Evolutionary conservation across 2,329 filamentous ascomycete species (phyloP).

Genomic region (Colletotrichum navitas): DNA sequence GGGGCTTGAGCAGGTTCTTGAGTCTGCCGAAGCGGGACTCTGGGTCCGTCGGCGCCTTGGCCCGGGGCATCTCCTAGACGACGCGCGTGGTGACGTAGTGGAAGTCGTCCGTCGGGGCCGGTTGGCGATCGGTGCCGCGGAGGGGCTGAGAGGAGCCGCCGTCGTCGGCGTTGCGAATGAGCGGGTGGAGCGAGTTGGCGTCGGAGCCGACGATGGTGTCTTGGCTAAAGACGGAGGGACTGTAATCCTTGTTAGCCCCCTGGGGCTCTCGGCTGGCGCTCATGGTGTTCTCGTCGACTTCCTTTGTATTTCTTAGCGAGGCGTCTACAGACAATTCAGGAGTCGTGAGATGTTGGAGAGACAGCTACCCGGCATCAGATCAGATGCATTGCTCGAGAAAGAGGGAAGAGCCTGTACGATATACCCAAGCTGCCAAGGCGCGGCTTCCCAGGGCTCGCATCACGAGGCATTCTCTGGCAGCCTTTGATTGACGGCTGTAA

Average conservation of each 20-base stretch:
- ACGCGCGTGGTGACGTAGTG: slow-evolving; percentile 33
- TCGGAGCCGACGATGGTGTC: slow-evolving; percentile 33
- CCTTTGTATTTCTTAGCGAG: neutral
- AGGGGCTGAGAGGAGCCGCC: neutral
- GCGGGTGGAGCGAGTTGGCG: slow-evolving; percentile 24
- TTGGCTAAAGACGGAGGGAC: slow-evolving; percentile 31
- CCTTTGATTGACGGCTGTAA: too few species aligned
- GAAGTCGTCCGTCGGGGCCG: slow-evolving; percentile 28
- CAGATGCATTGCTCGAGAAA: neutral
- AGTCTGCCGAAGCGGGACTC: slow-evolving; percentile 28
- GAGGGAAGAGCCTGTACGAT: neutral
- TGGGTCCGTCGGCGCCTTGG: slow-evolving; percentile 25
- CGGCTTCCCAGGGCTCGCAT: neutral
- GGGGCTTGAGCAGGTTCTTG: slow-evolving; percentile 37
- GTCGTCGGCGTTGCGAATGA: slow-evolving; percentile 14
- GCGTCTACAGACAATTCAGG: neutral
- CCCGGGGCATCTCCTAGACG: slow-evolving; percentile 35
- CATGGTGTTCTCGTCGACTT: neutral
- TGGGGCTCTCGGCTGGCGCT: neutral
- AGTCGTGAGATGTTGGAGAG: too few species aligned
- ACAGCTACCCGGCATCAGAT: too few species aligned
- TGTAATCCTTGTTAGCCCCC: neutral
- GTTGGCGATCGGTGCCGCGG: slow-evolving; percentile 23
- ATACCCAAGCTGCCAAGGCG: neutral
- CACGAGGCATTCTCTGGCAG: neutral